Evolutionary conservation across 306 rosid species (phyloP).

Genomic region (Cicer bijugum): DNA sequence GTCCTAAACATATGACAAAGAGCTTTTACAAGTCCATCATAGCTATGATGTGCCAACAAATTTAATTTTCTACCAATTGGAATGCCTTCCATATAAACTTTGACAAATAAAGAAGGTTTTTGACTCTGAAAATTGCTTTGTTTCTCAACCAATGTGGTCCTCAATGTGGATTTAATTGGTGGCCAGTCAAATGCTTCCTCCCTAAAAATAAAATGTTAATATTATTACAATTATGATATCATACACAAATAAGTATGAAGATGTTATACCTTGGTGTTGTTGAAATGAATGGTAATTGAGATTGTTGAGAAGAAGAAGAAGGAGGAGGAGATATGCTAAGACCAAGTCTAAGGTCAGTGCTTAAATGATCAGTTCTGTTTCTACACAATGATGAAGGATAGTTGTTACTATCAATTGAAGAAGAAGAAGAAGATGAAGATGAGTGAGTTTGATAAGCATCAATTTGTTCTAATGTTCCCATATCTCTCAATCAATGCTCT

Average conservation of each 20-base stretch:
- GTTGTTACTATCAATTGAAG: constrained; percentile 54
- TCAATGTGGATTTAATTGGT: constrained; percentile 57
- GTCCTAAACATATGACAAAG: constrained; percentile 56
- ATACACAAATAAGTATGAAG: no score
- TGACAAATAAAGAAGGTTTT: constrained; percentile 52
- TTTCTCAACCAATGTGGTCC: constrained; percentile 51
- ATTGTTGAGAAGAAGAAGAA: constrained; percentile 40
- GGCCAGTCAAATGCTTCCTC: constrained; percentile 55
- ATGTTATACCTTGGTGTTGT: constrained; percentile 39
- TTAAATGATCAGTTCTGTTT: constrained; percentile 49
- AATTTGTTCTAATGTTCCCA: constrained; percentile 45
- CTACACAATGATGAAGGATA: constrained; percentile 46
- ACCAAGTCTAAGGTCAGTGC: constrained; percentile 59
- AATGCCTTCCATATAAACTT: constrained; percentile 62
- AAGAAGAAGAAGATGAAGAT: constrained; percentile 59
- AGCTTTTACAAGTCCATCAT: constrained; percentile 55
- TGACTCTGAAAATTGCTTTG: constrained; percentile 38
- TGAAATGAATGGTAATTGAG: constrained; percentile 40
- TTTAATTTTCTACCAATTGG: constrained; percentile 62
- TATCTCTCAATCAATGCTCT: constrained; percentile 45
- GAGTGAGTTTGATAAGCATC: constrained; percentile 46
- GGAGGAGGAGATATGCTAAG: constrained; percentile 51
- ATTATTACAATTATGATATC: no score
- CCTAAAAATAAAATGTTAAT: constrained; percentile 34
- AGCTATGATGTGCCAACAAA: constrained; percentile 51